These are phyloP conservation scores for Phoenix roebelenii DNA, from an alignment of 176 grass and related monocot species.

Conservation along the genomic window DNA sequence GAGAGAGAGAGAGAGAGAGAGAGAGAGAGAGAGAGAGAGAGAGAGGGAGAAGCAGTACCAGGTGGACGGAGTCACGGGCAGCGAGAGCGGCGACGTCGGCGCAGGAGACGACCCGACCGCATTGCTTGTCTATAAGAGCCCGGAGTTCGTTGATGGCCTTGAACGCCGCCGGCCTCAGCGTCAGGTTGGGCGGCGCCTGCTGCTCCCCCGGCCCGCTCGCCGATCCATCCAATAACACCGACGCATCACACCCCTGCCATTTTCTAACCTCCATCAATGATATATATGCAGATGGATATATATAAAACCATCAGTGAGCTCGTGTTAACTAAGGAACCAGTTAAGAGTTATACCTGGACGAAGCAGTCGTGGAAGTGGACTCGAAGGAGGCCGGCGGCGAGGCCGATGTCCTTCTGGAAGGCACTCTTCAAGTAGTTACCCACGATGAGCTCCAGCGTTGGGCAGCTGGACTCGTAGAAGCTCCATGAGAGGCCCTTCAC, in stretches of 20 bases:
- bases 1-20: no score
- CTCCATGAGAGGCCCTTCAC: constrained; percentile 14
- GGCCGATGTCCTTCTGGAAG: constrained; percentile 21
- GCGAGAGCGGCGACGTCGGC: constrained; percentile 39
- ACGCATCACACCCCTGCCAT: constrained; percentile 40
- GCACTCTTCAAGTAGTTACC: constrained; percentile 5
- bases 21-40: no score
- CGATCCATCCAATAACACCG: constrained; percentile 23
- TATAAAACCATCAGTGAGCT: no score
- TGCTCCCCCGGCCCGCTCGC: constrained; percentile 22
- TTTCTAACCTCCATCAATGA: not conserved
- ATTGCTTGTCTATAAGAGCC: constrained; percentile 10
- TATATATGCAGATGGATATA: no score
- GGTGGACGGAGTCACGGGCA: constrained; percentile 29
- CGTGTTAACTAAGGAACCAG: no score
- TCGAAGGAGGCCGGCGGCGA: constrained; percentile 38
- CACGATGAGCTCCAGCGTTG: constrained; percentile 22
- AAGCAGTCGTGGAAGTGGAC: constrained; percentile 63
- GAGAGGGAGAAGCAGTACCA: not conserved
- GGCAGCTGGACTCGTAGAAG: constrained; percentile 36
- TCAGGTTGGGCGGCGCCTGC: constrained; percentile 1
- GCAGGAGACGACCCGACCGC: constrained; percentile 37
- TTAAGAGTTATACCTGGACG: constrained; percentile 15
- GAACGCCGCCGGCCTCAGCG: constrained; percentile 22
- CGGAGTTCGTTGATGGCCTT: constrained; percentile 33